A percentile compares a stretch with the other conserved stretches of the same genome.
Evolutionary conservation across 1,139 yeast species (phyloP).

Genomic region (Ogataea hybrid): DNA sequence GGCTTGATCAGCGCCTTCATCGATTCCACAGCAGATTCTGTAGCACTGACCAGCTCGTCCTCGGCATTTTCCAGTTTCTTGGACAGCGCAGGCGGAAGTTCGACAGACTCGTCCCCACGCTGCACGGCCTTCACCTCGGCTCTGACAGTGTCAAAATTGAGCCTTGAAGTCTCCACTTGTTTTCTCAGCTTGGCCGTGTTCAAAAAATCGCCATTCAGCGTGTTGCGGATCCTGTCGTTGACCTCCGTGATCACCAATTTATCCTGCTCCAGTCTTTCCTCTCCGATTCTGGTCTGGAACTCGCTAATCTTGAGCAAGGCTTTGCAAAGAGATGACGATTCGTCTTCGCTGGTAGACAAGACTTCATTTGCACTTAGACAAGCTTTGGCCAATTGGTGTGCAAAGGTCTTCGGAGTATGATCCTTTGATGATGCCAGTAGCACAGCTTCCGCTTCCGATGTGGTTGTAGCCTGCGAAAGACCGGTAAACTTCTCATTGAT

Average conservation of each 20-base stretch:
- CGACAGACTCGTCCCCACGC: constrained; percentile 31
- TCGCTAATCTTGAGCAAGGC: constrained; percentile 57
- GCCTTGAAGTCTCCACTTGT: constrained; percentile 66
- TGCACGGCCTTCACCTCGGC: constrained; percentile 43
- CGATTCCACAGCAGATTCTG: constrained; percentile 70
- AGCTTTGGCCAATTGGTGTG: constrained; percentile 49
- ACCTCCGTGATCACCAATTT: constrained; percentile 53
- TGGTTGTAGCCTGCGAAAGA: constrained; percentile 57
- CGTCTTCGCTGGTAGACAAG: constrained; percentile 34
- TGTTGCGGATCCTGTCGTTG: constrained; percentile 49
- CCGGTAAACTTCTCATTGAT: constrained; percentile 54
- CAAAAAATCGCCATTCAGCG: constrained; percentile 56
- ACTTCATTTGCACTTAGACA: constrained; percentile 38
- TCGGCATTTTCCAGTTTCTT: constrained; percentile 63
- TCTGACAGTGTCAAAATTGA: constrained; percentile 68
- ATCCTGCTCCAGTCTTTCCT: constrained; percentile 65
- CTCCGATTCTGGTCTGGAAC: constrained; percentile 58
- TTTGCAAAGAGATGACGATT: constrained; percentile 46
- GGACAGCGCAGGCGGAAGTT: constrained; percentile 43
- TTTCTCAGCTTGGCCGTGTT: constrained; percentile 61
- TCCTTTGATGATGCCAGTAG: constrained; percentile 35
- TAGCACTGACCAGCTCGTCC: constrained; percentile 76
- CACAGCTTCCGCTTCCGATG: constrained; percentile 61
- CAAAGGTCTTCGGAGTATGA: constrained; percentile 45
- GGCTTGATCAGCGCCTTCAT: constrained; percentile 74